Evolutionary conservation across 371 early-diverging fungal genomes (phyloP).

Genomic region (Lichtheimia ramosa): DNA sequence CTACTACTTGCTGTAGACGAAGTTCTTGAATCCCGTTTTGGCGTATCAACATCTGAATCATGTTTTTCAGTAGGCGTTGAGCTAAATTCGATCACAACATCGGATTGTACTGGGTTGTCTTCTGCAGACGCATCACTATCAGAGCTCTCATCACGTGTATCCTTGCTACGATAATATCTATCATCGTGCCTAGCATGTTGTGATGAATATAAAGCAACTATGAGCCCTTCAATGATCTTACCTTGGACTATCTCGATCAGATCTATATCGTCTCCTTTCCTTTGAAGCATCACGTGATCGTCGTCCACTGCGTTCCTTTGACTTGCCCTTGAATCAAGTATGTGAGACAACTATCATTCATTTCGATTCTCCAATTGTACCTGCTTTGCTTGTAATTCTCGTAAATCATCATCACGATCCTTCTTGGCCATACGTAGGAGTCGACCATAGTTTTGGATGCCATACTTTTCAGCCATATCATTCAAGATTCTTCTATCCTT

Average conservation of each 20-base stretch:
- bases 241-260: neutral
- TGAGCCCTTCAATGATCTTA: too few relatives aligned
- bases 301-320: conserved; percentile 4
- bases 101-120: conserved; percentile 17
- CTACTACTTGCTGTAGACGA: too few relatives aligned
- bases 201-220: too few relatives aligned
- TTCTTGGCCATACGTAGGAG: conserved; percentile 42
- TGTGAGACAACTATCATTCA: too few relatives aligned
- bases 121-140: conserved; percentile 30
- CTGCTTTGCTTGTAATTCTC: conserved; percentile 26
- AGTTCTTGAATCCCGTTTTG: neutral
- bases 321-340: neutral
- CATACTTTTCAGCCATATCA: conserved; percentile 46
- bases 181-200: neutral
- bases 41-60: conserved; percentile 1
- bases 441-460: conserved; percentile 42
- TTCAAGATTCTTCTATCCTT: conserved; percentile 38
- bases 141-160: conserved; percentile 29
- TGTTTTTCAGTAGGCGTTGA: conserved; percentile 8
- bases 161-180: conserved; percentile 40
- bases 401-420: conserved; percentile 44
- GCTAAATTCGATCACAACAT: conserved; percentile 41
- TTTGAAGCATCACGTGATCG: conserved; percentile 14
- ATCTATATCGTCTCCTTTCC: conserved; percentile 11
- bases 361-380: conserved; percentile 1